A percentile compares a stretch with the other conserved stretches of the same genome.
These are phyloP conservation scores for Chaetomium sp. DNA, from an alignment of 2,329 filamentous ascomycete species.

Conservation along the genomic window DNA sequence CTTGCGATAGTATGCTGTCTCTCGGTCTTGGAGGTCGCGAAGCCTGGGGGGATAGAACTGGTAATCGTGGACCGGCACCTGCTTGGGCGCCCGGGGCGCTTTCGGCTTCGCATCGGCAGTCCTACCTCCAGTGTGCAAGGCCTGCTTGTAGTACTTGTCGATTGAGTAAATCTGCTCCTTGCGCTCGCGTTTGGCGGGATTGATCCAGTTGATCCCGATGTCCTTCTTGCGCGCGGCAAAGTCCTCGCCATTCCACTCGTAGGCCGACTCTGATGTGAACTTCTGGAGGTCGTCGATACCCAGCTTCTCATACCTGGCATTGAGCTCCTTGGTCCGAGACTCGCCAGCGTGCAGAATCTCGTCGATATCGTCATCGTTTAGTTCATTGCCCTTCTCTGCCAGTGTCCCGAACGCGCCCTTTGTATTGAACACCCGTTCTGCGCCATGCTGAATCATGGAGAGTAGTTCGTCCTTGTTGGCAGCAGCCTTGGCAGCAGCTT, in stretches of 20 bases:
- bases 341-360: constrained; percentile 84
- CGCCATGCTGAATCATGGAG: constrained; percentile 98
- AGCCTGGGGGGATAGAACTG: constrained; percentile 91
- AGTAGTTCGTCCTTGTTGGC: constrained; percentile 95
- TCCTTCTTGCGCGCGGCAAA: constrained; percentile 92
- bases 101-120: constrained; percentile 88
- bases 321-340: constrained; percentile 84
- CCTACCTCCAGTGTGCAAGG: constrained; percentile 75
- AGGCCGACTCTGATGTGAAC: constrained; percentile 94
- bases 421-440: constrained; percentile 86
- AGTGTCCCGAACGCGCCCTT: constrained; percentile 66
- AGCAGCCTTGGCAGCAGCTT: constrained; percentile 85
- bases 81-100: constrained; percentile 92
- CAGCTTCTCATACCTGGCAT: constrained; percentile 92
- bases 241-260: constrained; percentile 98
- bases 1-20: constrained; percentile 94
- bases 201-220: constrained; percentile 94
- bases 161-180: constrained; percentile 98
- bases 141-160: constrained; percentile 96
- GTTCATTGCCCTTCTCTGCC: constrained; percentile 60
- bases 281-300: constrained; percentile 97
- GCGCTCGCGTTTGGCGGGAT: constrained; percentile 95
- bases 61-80: constrained; percentile 90
- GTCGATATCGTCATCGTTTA: constrained; percentile 90
- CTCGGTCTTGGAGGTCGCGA: constrained; percentile 88